phyloP scores from a whole-genome alignment of 1,284 basidiomycete genomes.

The Earliella scabrosa region DNA sequence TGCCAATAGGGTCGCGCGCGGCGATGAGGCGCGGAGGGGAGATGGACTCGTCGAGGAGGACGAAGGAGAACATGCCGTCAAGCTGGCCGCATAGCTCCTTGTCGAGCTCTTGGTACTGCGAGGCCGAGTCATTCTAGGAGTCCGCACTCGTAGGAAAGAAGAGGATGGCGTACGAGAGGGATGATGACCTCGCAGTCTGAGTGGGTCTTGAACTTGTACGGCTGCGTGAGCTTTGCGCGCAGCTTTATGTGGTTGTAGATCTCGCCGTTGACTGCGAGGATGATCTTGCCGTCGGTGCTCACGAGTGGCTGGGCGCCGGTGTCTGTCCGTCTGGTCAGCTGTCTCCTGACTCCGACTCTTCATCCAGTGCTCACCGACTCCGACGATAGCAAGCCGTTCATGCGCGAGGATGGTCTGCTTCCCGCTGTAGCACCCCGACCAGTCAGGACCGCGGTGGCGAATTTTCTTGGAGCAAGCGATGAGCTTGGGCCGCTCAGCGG shows the following conservation, averaged over 20 bases:
- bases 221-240: conserved; percentile 66
- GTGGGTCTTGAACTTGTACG: conserved; percentile 92
- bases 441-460: conserved; percentile 94
- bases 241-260: conserved; percentile 97
- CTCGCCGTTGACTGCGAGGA: conserved; percentile 97
- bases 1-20: conserved; percentile 96
- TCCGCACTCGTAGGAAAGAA: too few species aligned
- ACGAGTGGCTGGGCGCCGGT: conserved; percentile 96
- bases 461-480: conserved; percentile 89
- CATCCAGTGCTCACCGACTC: conserved; percentile 77
- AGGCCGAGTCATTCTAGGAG: background rate
- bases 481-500: conserved; percentile 69
- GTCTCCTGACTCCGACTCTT: background rate
- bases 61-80: conserved; percentile 99
- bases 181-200: conserved; percentile 99
- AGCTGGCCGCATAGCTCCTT: conserved; percentile 80
- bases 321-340: conserved; percentile 55
- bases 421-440: conserved; percentile 92
- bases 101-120: conserved; percentile 84
- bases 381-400: conserved; percentile 95
- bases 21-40: conserved; percentile 92
- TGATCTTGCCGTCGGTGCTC: conserved; percentile 84
- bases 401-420: conserved; percentile 84
- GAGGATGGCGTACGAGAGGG: conserved; percentile 67
- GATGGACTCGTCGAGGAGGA: conserved; percentile 92